Conservation (phyloP, 2,329 filamentous ascomycete species). For the Paraconiothyrium sp. region DNA sequence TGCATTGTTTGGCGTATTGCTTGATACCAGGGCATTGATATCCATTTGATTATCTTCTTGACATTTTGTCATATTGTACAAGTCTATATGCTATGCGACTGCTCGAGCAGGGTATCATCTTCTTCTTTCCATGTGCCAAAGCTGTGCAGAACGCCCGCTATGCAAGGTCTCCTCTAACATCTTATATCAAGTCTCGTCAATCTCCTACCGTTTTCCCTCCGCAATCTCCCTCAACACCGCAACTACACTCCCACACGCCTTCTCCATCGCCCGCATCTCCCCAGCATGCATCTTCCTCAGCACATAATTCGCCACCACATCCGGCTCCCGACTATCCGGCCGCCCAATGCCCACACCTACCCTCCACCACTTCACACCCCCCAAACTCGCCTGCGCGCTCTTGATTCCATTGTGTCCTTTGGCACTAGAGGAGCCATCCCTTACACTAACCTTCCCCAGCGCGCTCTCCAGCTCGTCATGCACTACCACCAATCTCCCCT, state of each 20-base stretch:
- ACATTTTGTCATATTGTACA: conserved; percentile 9
- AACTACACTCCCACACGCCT: conserved; percentile 59
- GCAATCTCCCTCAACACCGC: conserved; percentile 63
- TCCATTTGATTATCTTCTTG: conserved; percentile 10
- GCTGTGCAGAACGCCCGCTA: not conserved
- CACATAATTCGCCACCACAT: conserved; percentile 79
- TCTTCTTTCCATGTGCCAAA: not conserved
- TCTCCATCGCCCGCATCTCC: conserved; percentile 57
- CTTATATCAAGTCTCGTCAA: conserved; percentile 11
- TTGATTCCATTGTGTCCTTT: conserved; percentile 59
- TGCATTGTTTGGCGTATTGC: not conserved
- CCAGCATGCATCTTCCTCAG: conserved; percentile 69
- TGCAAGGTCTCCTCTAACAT: not conserved
- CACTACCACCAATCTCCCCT: conserved; percentile 73
- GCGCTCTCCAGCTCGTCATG: conserved; percentile 87
- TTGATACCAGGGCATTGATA: not conserved
- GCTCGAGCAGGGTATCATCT: conserved; percentile 10
- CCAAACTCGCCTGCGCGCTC: conserved; percentile 46
- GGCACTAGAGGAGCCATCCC: conserved; percentile 63
- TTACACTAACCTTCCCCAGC: conserved; percentile 73
- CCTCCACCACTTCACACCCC: conserved; percentile 59
- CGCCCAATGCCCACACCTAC: conserved; percentile 90
- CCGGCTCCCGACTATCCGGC: conserved; percentile 72
- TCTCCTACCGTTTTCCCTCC: conserved; percentile 37
- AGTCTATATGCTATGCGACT: conserved; percentile 8